A percentile compares a stretch with the other conserved stretches of the same genome.
phyloP scores from a whole-genome alignment of 257 asterid genomes.

The Fraxinus pennsylvanica region DNA sequence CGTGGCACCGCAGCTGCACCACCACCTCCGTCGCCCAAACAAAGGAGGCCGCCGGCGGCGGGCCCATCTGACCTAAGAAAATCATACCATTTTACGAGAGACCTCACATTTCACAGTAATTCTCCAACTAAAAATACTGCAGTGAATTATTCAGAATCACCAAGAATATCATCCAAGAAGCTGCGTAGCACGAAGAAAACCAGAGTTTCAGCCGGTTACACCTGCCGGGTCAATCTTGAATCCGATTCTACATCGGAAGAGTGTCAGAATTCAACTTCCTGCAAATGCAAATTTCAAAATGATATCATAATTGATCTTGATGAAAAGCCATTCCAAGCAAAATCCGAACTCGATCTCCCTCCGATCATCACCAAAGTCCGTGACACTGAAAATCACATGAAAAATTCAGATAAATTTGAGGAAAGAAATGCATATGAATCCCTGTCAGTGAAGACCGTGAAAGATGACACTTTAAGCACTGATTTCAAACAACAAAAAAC shows the following conservation, averaged over 20 bases:
- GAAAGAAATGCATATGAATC: neutral
- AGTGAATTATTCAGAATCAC: neutral
- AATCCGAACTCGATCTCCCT: constrained; percentile 1
- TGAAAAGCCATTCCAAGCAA: neutral
- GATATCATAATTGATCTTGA: neutral
- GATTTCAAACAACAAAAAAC: neutral
- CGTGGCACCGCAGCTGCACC: neutral
- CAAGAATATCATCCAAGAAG: constrained; percentile 12
- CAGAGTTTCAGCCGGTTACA: constrained; percentile 11
- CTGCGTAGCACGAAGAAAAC: constrained; percentile 11
- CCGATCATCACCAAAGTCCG: constrained; percentile 12
- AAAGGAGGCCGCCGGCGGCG: too few species aligned
- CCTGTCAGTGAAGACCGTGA: neutral
- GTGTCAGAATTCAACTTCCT: neutral
- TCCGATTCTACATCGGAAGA: neutral
- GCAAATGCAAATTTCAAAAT: neutral
- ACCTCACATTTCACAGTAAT: neutral
- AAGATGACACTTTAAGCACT: neutral
- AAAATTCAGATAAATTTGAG: neutral
- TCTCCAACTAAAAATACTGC: neutral
- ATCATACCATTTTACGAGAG: constrained; percentile 13
- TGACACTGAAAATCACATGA: neutral
- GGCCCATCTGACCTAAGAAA: constrained; percentile 3
- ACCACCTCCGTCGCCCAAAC: neutral
- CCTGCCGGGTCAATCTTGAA: neutral